Conservation (phyloP, 257 asterid species). For the Solanum bulbocastanum region DNA sequence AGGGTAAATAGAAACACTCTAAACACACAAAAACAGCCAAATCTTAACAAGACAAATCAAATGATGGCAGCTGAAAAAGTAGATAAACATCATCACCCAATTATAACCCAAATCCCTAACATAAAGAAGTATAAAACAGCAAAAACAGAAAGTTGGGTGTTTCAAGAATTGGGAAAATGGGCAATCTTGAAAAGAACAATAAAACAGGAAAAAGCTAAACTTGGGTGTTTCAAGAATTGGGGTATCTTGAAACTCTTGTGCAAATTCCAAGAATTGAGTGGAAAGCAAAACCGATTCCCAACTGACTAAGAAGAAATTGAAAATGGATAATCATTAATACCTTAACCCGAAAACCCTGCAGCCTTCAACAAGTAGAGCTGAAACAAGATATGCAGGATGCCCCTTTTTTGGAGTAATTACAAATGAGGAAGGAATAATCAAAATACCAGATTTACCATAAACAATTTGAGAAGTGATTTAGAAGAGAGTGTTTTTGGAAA, state of each 20-base stretch:
- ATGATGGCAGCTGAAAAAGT: slow-evolving; percentile 1
- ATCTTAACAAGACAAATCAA: not conserved
- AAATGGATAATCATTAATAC: not conserved
- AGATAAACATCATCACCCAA: not conserved
- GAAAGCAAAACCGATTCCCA: not conserved
- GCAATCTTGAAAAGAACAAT: not conserved
- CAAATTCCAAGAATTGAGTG: not conserved
- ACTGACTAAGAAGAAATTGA: not conserved
- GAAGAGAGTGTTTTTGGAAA: not conserved
- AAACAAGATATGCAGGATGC: not conserved
- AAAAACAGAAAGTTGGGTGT: not conserved
- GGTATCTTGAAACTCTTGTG: not conserved
- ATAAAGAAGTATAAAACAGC: not conserved
- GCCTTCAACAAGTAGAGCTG: not conserved
- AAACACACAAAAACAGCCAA: not conserved
- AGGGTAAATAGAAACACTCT: not conserved
- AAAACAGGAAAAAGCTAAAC: not conserved
- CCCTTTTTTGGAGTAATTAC: not conserved
- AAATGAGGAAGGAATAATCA: not conserved
- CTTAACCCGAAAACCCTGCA: not conserved
- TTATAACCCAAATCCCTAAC: not conserved
- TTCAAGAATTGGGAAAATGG: not conserved
- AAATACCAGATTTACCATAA: not conserved
- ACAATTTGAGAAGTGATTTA: not conserved
- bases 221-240: not conserved